Percentiles rank a stretch among this genome's conserved stretches.
phyloP scores from a whole-genome alignment of 2,329 filamentous ascomycete species.

The Arachnomyces sp. region DNA sequence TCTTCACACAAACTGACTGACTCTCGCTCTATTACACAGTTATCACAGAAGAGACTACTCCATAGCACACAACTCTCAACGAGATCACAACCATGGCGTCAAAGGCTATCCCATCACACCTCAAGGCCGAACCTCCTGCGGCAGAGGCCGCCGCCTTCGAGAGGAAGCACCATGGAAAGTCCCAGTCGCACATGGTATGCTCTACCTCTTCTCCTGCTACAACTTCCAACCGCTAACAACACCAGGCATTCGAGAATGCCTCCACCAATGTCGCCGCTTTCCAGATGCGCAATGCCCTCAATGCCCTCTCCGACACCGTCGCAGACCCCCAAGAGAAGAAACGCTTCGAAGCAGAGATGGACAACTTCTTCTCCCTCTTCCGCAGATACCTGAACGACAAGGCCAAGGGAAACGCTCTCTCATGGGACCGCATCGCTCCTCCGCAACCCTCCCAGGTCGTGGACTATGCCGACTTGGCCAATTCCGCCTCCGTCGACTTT shows the following conservation, averaged over 20 bases:
- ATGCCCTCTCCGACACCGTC: constrained; percentile 83
- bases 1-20: no score
- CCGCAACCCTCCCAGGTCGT: constrained; percentile 91
- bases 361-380: constrained; percentile 99
- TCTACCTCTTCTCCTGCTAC: background rate
- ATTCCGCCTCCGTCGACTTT: constrained; percentile 85
- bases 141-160: constrained; percentile 28
- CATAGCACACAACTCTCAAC: constrained; percentile 16
- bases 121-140: constrained; percentile 55
- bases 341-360: constrained; percentile 98
- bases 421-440: constrained; percentile 95
- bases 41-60: constrained; percentile 10
- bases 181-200: constrained; percentile 51
- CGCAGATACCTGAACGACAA: constrained; percentile 97
- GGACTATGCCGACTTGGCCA: constrained; percentile 83
- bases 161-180: constrained; percentile 48
- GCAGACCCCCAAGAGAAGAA: constrained; percentile 63
- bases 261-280: constrained; percentile 96
- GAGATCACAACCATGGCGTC: constrained; percentile 54
- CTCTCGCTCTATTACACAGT: no score
- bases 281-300: constrained; percentile 98
- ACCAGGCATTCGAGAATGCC: constrained; percentile 97
- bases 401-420: constrained; percentile 91
- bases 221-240: background rate
- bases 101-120: constrained; percentile 74